A percentile compares a stretch with the other conserved stretches of the same genome.
These are phyloP conservation scores for Trichocladium antarcticum DNA, from an alignment of 495 filamentous ascomycete genomes.

Conservation along the genomic window DNA sequence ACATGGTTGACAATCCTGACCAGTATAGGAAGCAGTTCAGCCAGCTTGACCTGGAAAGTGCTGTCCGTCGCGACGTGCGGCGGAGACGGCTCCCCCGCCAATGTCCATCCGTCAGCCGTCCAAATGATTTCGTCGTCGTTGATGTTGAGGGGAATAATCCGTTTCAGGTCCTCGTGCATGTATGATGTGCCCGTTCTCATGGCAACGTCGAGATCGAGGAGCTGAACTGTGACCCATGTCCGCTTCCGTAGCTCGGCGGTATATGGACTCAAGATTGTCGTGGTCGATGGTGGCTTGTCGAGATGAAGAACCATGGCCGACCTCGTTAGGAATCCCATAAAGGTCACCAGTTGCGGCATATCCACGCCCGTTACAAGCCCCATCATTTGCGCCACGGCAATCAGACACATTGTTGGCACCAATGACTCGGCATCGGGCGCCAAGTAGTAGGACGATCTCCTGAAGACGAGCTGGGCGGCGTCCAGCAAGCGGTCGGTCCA, in stretches of 20 bases:
- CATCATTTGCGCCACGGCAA: constrained; percentile 16
- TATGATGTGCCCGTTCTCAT: constrained; percentile 27
- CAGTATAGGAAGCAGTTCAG: constrained; percentile 10
- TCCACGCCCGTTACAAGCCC: constrained; percentile 17
- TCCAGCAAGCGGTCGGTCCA: constrained; percentile 20
- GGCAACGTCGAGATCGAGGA: constrained; percentile 31
- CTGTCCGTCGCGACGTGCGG: constrained; percentile 9
- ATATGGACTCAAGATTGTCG: constrained; percentile 34
- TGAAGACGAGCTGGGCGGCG: constrained; percentile 19
- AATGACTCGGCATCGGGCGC: constrained; percentile 15
- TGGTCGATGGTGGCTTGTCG: constrained; percentile 21
- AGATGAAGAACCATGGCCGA: constrained; percentile 19
- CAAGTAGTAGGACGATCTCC: constrained; percentile 8
- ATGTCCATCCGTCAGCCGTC: constrained; percentile 14
- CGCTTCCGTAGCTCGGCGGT: constrained; percentile 36
- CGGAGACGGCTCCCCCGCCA: constrained; percentile 2
- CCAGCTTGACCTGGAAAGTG: constrained; percentile 16
- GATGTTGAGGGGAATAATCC: constrained; percentile 13
- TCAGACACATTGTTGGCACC: constrained; percentile 16
- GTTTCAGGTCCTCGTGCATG: constrained; percentile 11
- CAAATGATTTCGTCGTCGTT: constrained; percentile 15
- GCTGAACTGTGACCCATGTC: constrained; percentile 30
- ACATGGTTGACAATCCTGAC: constrained; percentile 10
- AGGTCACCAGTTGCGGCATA: constrained; percentile 10
- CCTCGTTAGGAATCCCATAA: constrained; percentile 17